Evolutionary conservation across 306 rosid species (phyloP).

Genomic region (Dalbergia oliveri): DNA sequence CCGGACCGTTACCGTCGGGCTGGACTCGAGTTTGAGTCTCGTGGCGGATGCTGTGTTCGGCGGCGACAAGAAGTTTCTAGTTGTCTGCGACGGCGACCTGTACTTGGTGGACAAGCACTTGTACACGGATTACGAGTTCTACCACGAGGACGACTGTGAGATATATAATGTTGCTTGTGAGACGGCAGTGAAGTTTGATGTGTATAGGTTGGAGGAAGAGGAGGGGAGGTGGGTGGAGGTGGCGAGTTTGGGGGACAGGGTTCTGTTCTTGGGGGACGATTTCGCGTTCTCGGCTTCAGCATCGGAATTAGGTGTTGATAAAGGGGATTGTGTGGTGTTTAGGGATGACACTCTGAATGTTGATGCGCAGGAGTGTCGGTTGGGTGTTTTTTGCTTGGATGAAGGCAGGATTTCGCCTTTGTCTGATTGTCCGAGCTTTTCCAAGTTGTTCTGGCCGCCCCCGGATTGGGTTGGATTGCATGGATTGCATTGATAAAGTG

Average conservation of each 20-base stretch:
- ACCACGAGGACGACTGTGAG: background rate
- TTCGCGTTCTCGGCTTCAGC: constrained; percentile 71
- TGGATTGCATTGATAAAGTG: constrained; percentile 14
- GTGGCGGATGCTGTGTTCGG: constrained; percentile 81
- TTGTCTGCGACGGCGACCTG: constrained; percentile 67
- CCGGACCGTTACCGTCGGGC: constrained; percentile 60
- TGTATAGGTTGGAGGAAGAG: constrained; percentile 56
- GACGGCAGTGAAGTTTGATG: constrained; percentile 66
- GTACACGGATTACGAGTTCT: background rate
- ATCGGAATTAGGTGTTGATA: constrained; percentile 52
- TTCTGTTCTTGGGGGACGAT: constrained; percentile 81
- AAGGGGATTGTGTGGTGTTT: constrained; percentile 73
- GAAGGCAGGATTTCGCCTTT: constrained; percentile 57
- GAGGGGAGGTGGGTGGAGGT: constrained; percentile 68
- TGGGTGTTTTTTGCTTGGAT: constrained; percentile 66
- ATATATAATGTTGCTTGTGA: constrained; percentile 50
- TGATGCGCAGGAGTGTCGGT: constrained; percentile 46
- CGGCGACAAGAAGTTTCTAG: constrained; percentile 85
- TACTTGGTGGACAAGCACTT: constrained; percentile 75
- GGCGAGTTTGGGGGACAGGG: constrained; percentile 63
- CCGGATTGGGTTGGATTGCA: constrained; percentile 64
- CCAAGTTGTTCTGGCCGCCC: constrained; percentile 79
- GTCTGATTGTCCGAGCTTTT: constrained; percentile 56
- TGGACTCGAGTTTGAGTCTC: constrained; percentile 42
- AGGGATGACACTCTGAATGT: constrained; percentile 57